Evolutionary conservation across 371 early-diverging fungal species (phyloP).

Genomic region (Apophysomyces variabilis): DNA sequence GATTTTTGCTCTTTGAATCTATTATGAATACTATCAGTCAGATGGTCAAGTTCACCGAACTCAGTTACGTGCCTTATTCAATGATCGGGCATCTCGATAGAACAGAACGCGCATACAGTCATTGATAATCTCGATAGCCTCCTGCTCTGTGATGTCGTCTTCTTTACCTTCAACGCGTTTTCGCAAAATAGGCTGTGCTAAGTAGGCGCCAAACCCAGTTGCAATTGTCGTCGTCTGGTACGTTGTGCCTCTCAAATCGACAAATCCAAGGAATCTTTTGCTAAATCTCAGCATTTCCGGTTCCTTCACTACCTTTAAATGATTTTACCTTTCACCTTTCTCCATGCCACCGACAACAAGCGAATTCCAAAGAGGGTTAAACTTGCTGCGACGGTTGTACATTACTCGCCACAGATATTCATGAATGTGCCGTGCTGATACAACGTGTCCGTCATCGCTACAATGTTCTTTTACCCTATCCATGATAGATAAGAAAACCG

Average conservation of each 20-base stretch:
- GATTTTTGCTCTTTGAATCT: constrained; percentile 93
- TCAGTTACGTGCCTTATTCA: constrained; percentile 79
- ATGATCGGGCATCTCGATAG: constrained; percentile 96
- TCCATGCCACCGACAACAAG: constrained; percentile 92
- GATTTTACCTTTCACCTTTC: constrained; percentile 63
- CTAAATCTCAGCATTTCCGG: no score
- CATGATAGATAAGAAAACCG: neutral
- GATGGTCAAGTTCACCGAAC: neutral
- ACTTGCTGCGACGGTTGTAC: constrained; percentile 93
- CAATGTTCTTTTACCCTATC: constrained; percentile 85
- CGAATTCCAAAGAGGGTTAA: constrained; percentile 97
- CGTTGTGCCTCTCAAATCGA: constrained; percentile 96
- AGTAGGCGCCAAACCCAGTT: constrained; percentile 96
- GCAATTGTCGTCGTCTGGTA: constrained; percentile 93
- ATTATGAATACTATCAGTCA: constrained; percentile 12
- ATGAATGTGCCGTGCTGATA: constrained; percentile 86
- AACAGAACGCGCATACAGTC: constrained; percentile 94
- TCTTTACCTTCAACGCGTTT: constrained; percentile 88
- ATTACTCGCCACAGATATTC: constrained; percentile 91
- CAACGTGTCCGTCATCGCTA: constrained; percentile 87
- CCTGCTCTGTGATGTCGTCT: constrained; percentile 88
- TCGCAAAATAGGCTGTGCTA: constrained; percentile 96
- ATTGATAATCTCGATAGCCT: constrained; percentile 88
- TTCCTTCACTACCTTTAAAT: neutral
- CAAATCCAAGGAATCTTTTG: constrained; percentile 89